Percentiles rank a stretch among this genome's conserved stretches.
Evolutionary conservation across 768 basidiomycete species (phyloP).

Genomic region (Boletus reticulatus): DNA sequence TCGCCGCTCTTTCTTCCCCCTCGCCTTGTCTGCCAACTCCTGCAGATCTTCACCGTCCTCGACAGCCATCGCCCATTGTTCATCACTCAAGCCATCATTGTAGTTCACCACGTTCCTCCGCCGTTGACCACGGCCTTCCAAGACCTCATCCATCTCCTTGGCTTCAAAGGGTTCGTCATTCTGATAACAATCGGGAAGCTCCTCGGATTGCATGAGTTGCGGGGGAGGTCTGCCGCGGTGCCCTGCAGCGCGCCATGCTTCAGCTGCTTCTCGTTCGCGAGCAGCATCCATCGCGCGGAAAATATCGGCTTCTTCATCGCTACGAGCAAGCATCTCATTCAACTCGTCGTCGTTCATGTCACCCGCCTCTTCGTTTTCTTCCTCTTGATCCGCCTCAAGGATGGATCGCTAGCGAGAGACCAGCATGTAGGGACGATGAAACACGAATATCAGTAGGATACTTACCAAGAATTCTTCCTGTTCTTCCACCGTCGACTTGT

Average conservation of each 20-base stretch:
- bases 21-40: slow-evolving; percentile 63
- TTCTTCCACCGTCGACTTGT: slow-evolving; percentile 97
- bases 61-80: slow-evolving; percentile 86
- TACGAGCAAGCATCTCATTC: slow-evolving; percentile 87
- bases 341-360: slow-evolving; percentile 95
- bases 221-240: slow-evolving; percentile 75
- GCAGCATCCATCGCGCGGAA: slow-evolving; percentile 84
- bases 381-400: slow-evolving; percentile 85
- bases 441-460: background rate
- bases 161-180: slow-evolving; percentile 81
- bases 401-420: slow-evolving; percentile 66
- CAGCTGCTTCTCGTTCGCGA: slow-evolving; percentile 65
- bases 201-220: slow-evolving; percentile 79
- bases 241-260: slow-evolving; percentile 69
- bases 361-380: slow-evolving; percentile 85
- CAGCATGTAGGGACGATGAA: background rate
- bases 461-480: slow-evolving; percentile 92
- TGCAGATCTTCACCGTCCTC: slow-evolving; percentile 82
- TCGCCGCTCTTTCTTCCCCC: slow-evolving; percentile 65
- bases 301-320: slow-evolving; percentile 69
- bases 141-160: slow-evolving; percentile 45
- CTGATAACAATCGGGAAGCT: slow-evolving; percentile 91
- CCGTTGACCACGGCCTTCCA: slow-evolving; percentile 83
- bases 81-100: slow-evolving; percentile 91
- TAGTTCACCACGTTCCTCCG: slow-evolving; percentile 84